phyloP scores from a whole-genome alignment of 805 yeast genomes.

The Metschnikowia similis region DNA sequence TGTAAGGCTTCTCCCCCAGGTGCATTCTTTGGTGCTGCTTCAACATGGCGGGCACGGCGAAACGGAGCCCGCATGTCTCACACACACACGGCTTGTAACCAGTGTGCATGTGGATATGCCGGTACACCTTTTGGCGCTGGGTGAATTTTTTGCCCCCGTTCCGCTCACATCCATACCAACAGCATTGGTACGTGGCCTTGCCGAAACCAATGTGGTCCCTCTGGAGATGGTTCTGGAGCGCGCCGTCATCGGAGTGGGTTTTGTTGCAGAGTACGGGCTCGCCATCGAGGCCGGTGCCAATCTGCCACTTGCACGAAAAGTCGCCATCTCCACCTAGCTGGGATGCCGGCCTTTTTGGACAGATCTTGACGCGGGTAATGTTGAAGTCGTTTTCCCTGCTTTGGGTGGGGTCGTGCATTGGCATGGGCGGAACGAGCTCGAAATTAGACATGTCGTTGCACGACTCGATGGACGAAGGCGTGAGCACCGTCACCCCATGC shows the following conservation, averaged over 20 bases:
- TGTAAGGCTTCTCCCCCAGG: constrained; percentile 85
- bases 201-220: constrained; percentile 71
- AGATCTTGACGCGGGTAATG: constrained; percentile 32
- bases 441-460: background rate
- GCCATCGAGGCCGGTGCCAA: constrained; percentile 26
- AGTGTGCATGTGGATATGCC: constrained; percentile 89
- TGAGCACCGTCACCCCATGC: background rate
- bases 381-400: constrained; percentile 16
- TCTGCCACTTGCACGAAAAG: constrained; percentile 46
- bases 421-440: background rate
- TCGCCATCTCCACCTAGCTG: constrained; percentile 17
- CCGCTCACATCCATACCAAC: constrained; percentile 77
- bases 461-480: constrained; percentile 4
- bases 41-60: constrained; percentile 75
- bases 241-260: constrained; percentile 50
- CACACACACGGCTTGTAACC: constrained; percentile 79
- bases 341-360: constrained; percentile 19
- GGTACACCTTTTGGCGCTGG: constrained; percentile 79
- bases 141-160: constrained; percentile 53
- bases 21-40: constrained; percentile 81
- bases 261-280: constrained; percentile 44
- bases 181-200: constrained; percentile 61
- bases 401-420: background rate
- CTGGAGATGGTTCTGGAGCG: constrained; percentile 68
- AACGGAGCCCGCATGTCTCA: constrained; percentile 58